Conservation (phyloP, 805 yeast species). For the Wickerhamomyces strasburgensis region DNA sequence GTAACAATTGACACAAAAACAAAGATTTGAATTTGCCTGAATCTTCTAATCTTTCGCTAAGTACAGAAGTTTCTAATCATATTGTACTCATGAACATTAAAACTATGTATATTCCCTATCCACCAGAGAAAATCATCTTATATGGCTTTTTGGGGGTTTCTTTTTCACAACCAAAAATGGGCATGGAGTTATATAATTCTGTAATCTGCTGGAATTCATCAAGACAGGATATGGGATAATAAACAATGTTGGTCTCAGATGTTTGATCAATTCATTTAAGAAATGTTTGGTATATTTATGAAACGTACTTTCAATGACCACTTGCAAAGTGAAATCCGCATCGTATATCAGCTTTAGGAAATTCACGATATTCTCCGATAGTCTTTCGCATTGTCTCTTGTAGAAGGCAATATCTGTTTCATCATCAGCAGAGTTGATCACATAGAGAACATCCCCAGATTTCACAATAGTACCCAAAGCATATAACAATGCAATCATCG, state of each 20-base stretch:
- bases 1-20: too few species aligned
- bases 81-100: too few species aligned
- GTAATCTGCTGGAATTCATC: slow-evolving; percentile 11
- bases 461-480: slow-evolving; percentile 78
- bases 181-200: slow-evolving; percentile 20
- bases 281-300: slow-evolving; percentile 36
- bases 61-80: too few species aligned
- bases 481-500: slow-evolving; percentile 82
- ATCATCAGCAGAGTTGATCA: slow-evolving; percentile 49
- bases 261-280: slow-evolving; percentile 31
- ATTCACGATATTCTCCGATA: slow-evolving; percentile 10
- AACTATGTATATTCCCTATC: too few species aligned
- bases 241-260: slow-evolving; percentile 28
- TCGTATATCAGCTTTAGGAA: slow-evolving; percentile 14
- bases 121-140: too few species aligned
- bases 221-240: slow-evolving; percentile 17
- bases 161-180: slow-evolving; percentile 23
- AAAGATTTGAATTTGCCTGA: too few species aligned
- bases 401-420: slow-evolving; percentile 28
- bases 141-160: slow-evolving; percentile 9
- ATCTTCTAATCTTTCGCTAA: too few species aligned
- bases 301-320: slow-evolving; percentile 30
- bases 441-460: slow-evolving; percentile 76
- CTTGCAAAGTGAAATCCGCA: slow-evolving; percentile 21
- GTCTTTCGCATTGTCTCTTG: slow-evolving; percentile 11